These are phyloP conservation scores for Arachis stenosperma DNA, from an alignment of 306 rosid genomes.

Conservation along the genomic window DNA sequence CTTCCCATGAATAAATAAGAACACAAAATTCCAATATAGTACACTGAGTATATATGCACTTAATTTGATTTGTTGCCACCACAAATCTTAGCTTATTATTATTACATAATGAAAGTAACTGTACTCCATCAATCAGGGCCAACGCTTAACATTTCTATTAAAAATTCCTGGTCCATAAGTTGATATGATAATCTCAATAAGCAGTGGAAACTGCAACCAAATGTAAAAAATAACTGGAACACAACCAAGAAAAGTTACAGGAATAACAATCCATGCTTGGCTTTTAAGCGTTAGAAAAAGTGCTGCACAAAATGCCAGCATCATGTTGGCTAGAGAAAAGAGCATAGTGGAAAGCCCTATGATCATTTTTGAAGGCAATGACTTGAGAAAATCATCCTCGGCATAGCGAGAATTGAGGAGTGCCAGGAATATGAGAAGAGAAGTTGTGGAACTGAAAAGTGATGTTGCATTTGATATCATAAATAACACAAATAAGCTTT, in stretches of 20 bases:
- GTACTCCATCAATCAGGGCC: too few species aligned
- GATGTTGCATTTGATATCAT: conserved; percentile 1
- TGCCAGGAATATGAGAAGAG: conserved; percentile 2
- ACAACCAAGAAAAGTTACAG: neutral
- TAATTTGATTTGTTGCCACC: too few species aligned
- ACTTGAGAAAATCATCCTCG: conserved; percentile 5
- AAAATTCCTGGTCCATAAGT: neutral
- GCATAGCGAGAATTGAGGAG: neutral
- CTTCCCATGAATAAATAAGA: too few species aligned
- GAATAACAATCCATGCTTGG: neutral
- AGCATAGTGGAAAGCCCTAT: neutral
- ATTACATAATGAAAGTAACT: too few species aligned
- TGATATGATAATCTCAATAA: neutral
- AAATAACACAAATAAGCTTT: neutral
- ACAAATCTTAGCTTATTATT: too few species aligned
- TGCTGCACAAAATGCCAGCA: conserved; percentile 14
- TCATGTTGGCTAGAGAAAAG: conserved; percentile 2
- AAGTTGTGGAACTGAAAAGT: conserved; percentile 11
- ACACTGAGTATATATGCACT: too few species aligned
- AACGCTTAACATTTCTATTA: neutral
- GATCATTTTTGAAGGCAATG: conserved; percentile 7
- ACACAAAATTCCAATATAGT: too few species aligned
- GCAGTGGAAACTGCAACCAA: conserved; percentile 8
- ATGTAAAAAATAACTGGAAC: neutral
- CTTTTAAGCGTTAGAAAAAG: neutral